Percentiles rank a stretch among this genome's conserved stretches.
Conservation (phyloP, 257 asterid species). For the Gynochthodes officinalis region DNA sequence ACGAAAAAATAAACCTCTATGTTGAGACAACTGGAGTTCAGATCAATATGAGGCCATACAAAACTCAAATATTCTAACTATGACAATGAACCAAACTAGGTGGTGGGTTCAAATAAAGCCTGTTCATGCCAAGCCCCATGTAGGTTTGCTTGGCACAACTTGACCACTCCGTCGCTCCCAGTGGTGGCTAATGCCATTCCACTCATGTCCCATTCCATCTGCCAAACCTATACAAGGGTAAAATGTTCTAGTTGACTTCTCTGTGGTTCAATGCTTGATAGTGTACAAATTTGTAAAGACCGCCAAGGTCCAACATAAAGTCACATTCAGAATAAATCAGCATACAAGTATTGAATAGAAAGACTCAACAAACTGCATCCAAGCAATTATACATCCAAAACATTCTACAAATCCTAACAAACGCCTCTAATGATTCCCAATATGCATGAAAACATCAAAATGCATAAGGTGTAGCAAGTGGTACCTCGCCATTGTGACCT, state of each 20-base stretch:
- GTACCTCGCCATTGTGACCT: constrained; percentile 72
- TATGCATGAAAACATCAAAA: background rate
- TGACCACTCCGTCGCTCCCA: constrained; percentile 67
- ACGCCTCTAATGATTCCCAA: background rate
- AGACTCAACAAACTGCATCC: background rate
- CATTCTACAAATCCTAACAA: too few relatives aligned
- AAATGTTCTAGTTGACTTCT: background rate
- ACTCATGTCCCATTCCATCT: constrained; percentile 97
- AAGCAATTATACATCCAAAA: background rate
- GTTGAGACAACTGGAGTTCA: background rate
- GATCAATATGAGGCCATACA: too few relatives aligned
- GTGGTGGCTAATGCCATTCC: constrained; percentile 93
- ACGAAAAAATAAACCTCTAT: too few relatives aligned
- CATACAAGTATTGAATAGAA: too few relatives aligned
- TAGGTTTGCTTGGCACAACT: constrained; percentile 84
- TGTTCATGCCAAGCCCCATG: constrained; percentile 79
- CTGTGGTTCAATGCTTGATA: background rate
- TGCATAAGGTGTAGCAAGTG: constrained; percentile 8
- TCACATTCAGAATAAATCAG: background rate
- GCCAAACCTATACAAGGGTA: constrained; percentile 54
- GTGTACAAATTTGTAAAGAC: background rate
- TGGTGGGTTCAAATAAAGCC: constrained; percentile 55
- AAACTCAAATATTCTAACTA: background rate
- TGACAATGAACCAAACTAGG: constrained; percentile 11
- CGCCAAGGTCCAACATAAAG: background rate